Conservation (phyloP, 164 flowering plant species). For the Chimonanthus salicifolius region DNA sequence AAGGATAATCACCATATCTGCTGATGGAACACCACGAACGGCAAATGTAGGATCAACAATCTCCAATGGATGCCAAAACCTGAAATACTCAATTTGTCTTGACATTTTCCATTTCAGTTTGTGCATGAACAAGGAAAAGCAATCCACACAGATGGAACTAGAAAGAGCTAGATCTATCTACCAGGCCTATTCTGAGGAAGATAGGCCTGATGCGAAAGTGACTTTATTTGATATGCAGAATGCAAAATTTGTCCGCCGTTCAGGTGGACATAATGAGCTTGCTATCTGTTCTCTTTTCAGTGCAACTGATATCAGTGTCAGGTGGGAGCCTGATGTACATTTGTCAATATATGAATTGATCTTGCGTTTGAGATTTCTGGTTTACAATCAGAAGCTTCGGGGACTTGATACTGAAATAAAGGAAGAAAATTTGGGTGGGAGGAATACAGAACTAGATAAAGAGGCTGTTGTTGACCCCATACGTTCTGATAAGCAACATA, state of each 20-base stretch:
- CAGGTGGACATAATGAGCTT: conserved; percentile 76
- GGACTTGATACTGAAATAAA: conserved; percentile 23
- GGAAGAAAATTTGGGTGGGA: conserved; percentile 23
- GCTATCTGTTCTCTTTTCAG: conserved; percentile 91
- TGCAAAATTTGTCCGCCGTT: conserved; percentile 85
- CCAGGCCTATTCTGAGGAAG: conserved; percentile 57
- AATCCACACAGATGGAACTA: conserved; percentile 74
- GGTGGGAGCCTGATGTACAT: conserved; percentile 99
- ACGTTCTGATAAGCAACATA: conserved; percentile 40
- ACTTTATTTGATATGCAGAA: conserved; percentile 85
- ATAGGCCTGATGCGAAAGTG: conserved; percentile 45
- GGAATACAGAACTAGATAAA: conserved; percentile 32
- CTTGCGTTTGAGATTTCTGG: conserved; percentile 50
- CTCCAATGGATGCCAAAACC: conserved; percentile 38
- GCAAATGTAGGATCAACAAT: conserved; percentile 59
- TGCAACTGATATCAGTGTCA: conserved; percentile 77
- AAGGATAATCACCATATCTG: conserved; percentile 49
- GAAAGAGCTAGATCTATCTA: conserved; percentile 85
- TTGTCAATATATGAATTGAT: conserved; percentile 70
- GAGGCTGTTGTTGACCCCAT: conserved; percentile 37
- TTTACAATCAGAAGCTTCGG: conserved; percentile 53
- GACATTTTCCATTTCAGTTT: conserved; percentile 74
- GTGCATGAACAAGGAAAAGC: conserved; percentile 81
- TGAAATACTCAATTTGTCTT: conserved; percentile 65
- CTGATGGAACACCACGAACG: conserved; percentile 85